These are phyloP conservation scores for Psilocybe tampanensis DNA, from an alignment of 768 basidiomycete genomes.

Conservation along the genomic window DNA sequence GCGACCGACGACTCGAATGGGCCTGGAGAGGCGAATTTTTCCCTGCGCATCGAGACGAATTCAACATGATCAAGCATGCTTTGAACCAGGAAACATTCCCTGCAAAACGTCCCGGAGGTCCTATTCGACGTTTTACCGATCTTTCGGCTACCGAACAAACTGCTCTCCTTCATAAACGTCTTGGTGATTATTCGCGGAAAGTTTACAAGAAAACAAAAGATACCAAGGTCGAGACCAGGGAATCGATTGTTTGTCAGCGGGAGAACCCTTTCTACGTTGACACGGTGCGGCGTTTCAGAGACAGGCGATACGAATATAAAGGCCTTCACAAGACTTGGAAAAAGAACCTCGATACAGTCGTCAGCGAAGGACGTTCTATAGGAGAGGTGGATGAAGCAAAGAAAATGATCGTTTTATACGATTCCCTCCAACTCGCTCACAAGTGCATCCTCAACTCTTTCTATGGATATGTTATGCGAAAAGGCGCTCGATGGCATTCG, in stretches of 20 bases:
- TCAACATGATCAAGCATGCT: constrained; percentile 98
- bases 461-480: constrained; percentile 99
- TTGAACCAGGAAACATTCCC: constrained; percentile 95
- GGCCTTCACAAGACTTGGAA: constrained; percentile 99
- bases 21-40: constrained; percentile 99
- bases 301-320: constrained; percentile 99
- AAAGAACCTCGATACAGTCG: constrained; percentile 86
- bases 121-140: constrained; percentile 82
- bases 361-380: constrained; percentile 69
- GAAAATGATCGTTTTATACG: constrained; percentile 98
- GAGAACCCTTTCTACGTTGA: constrained; percentile 99
- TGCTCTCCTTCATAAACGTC: constrained; percentile 90
- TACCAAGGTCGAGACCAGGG: constrained; percentile 91
- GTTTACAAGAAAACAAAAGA: constrained; percentile 99
- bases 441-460: constrained; percentile 99
- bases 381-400: constrained; percentile 95
- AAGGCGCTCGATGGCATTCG: constrained; percentile 98
- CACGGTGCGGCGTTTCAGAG: constrained; percentile 95
- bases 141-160: constrained; percentile 86
- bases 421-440: constrained; percentile 97
- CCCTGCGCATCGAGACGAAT: constrained; percentile 95
- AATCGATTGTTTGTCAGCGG: constrained; percentile 94
- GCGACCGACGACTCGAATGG: constrained; percentile 94
- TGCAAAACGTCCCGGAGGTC: constrained; percentile 69
- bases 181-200: constrained; percentile 97